Conservation (phyloP, 2,329 filamentous ascomycete genomes). For the Apiospora hydei region DNA sequence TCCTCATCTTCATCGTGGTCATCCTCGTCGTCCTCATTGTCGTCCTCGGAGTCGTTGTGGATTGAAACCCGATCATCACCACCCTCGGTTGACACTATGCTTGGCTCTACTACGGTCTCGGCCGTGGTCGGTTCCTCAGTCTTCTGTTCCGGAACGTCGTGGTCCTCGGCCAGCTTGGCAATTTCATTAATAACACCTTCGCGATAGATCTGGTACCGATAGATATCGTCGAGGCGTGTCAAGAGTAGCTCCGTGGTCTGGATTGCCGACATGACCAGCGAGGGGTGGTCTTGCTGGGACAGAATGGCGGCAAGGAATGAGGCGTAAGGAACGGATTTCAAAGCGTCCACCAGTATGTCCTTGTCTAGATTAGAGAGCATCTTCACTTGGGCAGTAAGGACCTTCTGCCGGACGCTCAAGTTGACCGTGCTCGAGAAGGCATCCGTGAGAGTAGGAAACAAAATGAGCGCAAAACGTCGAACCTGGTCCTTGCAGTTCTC, state of each 20-base stretch:
- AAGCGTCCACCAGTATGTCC: slow-evolving; percentile 81
- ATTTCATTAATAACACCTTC: slow-evolving; percentile 96
- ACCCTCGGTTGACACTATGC: slow-evolving; percentile 42
- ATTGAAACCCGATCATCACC: slow-evolving; percentile 45
- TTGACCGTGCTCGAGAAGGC: slow-evolving; percentile 98
- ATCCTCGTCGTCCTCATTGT: slow-evolving; percentile 58
- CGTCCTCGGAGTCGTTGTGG: slow-evolving; percentile 61
- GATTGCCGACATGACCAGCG: slow-evolving; percentile 84
- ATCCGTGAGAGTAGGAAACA: slow-evolving; percentile 94
- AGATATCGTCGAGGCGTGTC: slow-evolving; percentile 83
- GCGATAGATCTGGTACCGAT: slow-evolving; percentile 95
- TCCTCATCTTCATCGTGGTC: slow-evolving; percentile 59
- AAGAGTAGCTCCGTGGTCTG: slow-evolving; percentile 90
- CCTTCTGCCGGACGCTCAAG: slow-evolving; percentile 90
- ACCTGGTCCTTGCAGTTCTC: slow-evolving; percentile 86
- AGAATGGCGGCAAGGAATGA: slow-evolving; percentile 95
- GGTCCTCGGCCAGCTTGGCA: slow-evolving; percentile 70
- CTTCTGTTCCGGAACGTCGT: slow-evolving; percentile 45
- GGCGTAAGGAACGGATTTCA: slow-evolving; percentile 89
- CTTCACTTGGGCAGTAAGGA: slow-evolving; percentile 93
- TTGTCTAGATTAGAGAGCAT: slow-evolving; percentile 97
- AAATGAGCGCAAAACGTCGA: slow-evolving; percentile 88
- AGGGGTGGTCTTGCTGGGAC: slow-evolving; percentile 91
- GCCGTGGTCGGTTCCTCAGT: slow-evolving; percentile 40
- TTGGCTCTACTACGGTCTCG: slow-evolving; percentile 38